Percentiles rank a stretch among this genome's conserved stretches.
Conservation (phyloP, 441 rosid genomes). For the Daphne laureola region DNA sequence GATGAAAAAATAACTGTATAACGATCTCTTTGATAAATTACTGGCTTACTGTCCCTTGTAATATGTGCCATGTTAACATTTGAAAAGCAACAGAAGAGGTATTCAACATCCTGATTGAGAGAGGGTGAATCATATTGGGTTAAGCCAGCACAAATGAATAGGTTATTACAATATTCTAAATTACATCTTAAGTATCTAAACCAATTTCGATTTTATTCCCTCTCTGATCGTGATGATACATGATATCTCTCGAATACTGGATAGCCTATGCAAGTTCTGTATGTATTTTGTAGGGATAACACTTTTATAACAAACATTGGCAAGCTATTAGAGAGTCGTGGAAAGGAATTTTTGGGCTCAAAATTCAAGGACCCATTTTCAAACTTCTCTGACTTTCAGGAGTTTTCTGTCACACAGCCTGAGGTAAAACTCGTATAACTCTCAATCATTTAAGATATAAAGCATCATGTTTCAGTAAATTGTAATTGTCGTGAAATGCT, state of each 20-base stretch:
- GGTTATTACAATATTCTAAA: too few species aligned
- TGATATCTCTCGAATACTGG: too few species aligned
- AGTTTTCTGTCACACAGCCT: slow-evolving; percentile 73
- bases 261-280: background rate
- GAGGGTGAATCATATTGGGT: too few species aligned
- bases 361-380: slow-evolving; percentile 58
- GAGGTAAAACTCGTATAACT: slow-evolving; percentile 41
- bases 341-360: slow-evolving; percentile 61
- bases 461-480: background rate
- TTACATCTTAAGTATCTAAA: too few species aligned
- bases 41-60: too few species aligned
- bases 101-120: too few species aligned
- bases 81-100: too few species aligned
- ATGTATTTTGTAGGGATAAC: slow-evolving; percentile 33
- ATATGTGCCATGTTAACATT: too few species aligned
- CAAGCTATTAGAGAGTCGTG: slow-evolving; percentile 50
- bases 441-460: background rate
- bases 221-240: too few species aligned
- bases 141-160: too few species aligned
- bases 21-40: too few species aligned
- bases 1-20: too few species aligned
- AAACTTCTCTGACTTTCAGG: slow-evolving; percentile 70
- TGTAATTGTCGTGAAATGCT: slow-evolving; percentile 1
- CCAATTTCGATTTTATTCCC: background rate
- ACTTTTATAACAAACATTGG: slow-evolving; percentile 66